Base-by-base conservation (phyloP, 2,329 filamentous ascomycete species). In the Onygena corvina region DNA sequence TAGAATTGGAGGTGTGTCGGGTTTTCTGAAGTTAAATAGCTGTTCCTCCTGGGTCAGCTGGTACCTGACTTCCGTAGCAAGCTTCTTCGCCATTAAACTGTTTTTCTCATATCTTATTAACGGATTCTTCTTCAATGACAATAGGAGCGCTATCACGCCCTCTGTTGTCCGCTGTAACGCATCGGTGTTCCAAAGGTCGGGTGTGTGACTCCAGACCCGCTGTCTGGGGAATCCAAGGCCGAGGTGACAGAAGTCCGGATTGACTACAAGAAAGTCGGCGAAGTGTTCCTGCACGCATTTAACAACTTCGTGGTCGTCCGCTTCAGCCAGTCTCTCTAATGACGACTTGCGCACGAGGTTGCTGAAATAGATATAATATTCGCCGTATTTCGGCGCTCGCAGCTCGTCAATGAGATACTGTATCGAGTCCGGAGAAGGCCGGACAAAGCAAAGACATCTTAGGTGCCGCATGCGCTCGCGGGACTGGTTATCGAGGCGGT, bases 391-490 rank as follows among this genome's bases (percentile, higher is more conserved):
- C 3, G 92, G 93, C 46, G 96, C 90, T 53, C 92, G 79, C 50
- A 98, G 76, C 71, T 98, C 92, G 61, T 98, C 92, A 58, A 98
- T 90, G 48, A 98, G 77, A 54, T 85, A 79, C 63, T 98, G 89
- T 61, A 96, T 88, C 3, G 90, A 93, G 58, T 93, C 87, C 9
- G 90, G 77, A 0, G 90, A 94, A 5, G 92, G 92, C 34, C 93
- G 83, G 44, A 98, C 78, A 58, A 98, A 90, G 64, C 88, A 95
- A 23, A 96, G 71, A 65, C 92, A 98, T 47, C 88, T 81, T 47
- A 98, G 75, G 71, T 98, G 92, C 54, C 92, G 84, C 92, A 98
- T 96, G 75, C 94, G 95, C 71, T 98, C 93, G 44, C 92, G 80
- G 54, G 81, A 81, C 52, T 78, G 72, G 59, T 95, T 96, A 64